Percentiles rank a stretch among this genome's conserved stretches.
Evolutionary conservation across 2,329 filamentous ascomycete species (phyloP).

Genomic region (Gaeumannomyces tritici): DNA sequence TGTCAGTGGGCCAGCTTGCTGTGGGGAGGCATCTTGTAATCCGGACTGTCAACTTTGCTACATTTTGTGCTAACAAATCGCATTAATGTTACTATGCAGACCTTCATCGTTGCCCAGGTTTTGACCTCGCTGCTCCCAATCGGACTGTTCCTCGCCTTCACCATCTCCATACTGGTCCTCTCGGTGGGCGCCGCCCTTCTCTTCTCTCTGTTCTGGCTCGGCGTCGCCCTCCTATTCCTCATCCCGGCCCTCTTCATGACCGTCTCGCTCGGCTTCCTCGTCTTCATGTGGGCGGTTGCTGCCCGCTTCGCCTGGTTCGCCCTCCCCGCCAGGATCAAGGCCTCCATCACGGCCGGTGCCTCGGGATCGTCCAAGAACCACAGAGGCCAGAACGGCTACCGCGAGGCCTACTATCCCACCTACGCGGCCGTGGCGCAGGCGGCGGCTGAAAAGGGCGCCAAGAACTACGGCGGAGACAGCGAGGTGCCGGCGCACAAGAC

Average conservation of each 20-base stretch:
- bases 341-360: background rate
- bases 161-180: constrained; percentile 51
- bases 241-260: constrained; percentile 4
- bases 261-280: constrained; percentile 1
- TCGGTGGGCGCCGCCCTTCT: constrained; percentile 51
- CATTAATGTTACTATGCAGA: constrained; percentile 29
- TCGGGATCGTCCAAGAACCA: background rate
- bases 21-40: no score
- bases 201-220: constrained; percentile 55
- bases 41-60: background rate
- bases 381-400: background rate
- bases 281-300: constrained; percentile 4
- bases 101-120: constrained; percentile 57
- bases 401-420: background rate
- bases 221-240: constrained; percentile 3
- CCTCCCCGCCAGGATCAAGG: constrained; percentile 1
- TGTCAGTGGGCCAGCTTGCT: constrained; percentile 32
- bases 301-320: background rate
- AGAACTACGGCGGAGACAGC: no score
- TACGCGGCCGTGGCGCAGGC: no score
- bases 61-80: background rate
- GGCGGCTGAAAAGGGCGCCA: background rate
- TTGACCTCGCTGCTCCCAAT: constrained; percentile 58
- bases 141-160: constrained; percentile 59
- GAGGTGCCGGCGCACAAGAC: no score